Evolutionary conservation across 257 asterid genomes (phyloP), one percentile per base, ranked within the genome.

Genomic region (Thymus mandschuricus): DNA sequence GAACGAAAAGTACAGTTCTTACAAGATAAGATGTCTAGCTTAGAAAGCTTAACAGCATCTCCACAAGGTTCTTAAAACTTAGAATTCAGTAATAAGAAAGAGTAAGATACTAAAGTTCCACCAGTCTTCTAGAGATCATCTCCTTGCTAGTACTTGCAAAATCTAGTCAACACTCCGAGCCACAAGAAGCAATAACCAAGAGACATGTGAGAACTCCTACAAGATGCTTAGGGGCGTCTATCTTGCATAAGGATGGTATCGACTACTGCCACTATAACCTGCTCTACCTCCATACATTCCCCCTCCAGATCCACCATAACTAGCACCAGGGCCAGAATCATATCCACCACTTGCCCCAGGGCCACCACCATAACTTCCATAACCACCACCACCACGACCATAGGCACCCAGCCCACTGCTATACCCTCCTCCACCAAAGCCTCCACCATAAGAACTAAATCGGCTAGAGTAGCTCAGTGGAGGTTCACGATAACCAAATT

Each of bases 211-310:
- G 57, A 86, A 75, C 87, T 71, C 85, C 98, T 92, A 92, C 29
- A 77, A 75, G 82, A 78, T 79, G 81, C 86, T 83, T 86, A 81
- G 74, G 75, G 86, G 80, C 71, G 83, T 85, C 97, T 93, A 93
- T 82, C 97, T 85, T 78, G 92, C 78, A 54, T 91, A 93, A 61
- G 98, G 98, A 83, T 93, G 98, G 77, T 91, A 93, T 40, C 96
- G 94, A 80, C 96, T 88, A 82, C 90, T 72, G 79, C 96, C 90
- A 81, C 98, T 86, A 86, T 91, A 91, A 72, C 97, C 96, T 80
- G 92, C 82, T 84, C 98, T 93, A 85, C 95, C 88, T 69, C 96
- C 98, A 83, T 93, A 91, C 74, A 86, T 21, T 28, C 98, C 79
- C 8, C 96, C 96, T 70, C 90, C 97, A 67, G 89, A 72, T 77